phyloP scores from a whole-genome alignment of 805 yeast species.

The Candida silvicultrix region DNA sequence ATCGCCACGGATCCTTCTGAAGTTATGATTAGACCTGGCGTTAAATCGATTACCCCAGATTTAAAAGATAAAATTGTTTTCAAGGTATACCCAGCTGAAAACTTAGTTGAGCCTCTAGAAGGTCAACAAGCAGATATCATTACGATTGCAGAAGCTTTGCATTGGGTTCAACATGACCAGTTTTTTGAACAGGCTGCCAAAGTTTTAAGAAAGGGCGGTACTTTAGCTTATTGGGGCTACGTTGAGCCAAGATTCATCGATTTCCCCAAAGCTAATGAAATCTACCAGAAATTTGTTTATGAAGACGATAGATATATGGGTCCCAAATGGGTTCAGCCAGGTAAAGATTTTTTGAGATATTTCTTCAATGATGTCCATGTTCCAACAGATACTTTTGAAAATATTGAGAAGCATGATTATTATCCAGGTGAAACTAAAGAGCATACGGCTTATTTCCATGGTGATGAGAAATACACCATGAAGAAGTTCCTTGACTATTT shows the following conservation, averaged over 20 bases:
- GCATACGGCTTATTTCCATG: conserved; percentile 26
- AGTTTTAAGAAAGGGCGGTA: conserved; percentile 50
- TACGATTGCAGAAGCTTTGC: conserved; percentile 69
- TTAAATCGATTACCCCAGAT: conserved; percentile 9
- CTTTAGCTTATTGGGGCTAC: conserved; percentile 69
- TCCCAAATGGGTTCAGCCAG: conserved; percentile 69
- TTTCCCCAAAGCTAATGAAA: conserved; percentile 47
- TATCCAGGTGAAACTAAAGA: conserved; percentile 19
- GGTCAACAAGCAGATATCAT: conserved; percentile 44
- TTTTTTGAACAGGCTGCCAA: conserved; percentile 45
- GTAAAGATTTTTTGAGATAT: conserved; percentile 42
- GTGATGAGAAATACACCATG: conserved; percentile 39
- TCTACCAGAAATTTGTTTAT: conserved; percentile 48
- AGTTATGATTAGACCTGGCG: conserved; percentile 43
- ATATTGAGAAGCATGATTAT: conserved; percentile 31
- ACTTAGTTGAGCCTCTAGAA: conserved; percentile 13
- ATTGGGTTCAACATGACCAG: conserved; percentile 56
- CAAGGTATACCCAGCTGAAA: conserved; percentile 21
- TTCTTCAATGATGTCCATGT: conserved; percentile 36
- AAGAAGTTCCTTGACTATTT: conserved; percentile 43
- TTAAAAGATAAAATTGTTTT: conserved; percentile 17
- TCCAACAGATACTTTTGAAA: conserved; percentile 37
- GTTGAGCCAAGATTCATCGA: conserved; percentile 57
- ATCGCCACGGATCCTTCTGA: conserved; percentile 54
- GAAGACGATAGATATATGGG: conserved; percentile 43